Base-by-base conservation (phyloP, 805 yeast genomes). In the Saccharomyces jurei region DNA sequence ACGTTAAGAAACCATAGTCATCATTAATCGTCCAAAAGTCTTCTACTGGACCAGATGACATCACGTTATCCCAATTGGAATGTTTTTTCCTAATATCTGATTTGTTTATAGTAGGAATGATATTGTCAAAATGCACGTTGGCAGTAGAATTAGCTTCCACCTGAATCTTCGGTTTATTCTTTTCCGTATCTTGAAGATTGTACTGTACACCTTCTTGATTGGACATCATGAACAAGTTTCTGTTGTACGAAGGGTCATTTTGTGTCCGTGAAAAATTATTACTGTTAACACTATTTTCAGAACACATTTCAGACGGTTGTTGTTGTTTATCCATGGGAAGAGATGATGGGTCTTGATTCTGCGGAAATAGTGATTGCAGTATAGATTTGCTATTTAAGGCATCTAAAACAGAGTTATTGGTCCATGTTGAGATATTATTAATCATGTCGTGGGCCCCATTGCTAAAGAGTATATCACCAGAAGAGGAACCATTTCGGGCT, bases 401-500 rank as follows among this genome's bases (percentile, higher is more conserved):
- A 41, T 61, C 61, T 32, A 54, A 55, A 25, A 68, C 69, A 1
- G 68, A 62, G 44, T 68, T 66, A 28, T 60, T 66, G 2, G 84
- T 81, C 86, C 86, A 81, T 1, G 77, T 78, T 0, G 83, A 79
- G 41, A 81, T 81, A 60, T 81, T 80, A 61, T 74, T 80, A 60
- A 81, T 81, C 86, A 81, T 81, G 31, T 77, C 77, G 46, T 80
- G 81, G 1, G 84, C 78, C 27, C 83, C 75, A 13, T 65, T 66
- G 50, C 63, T 64, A 48, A 66, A 64, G 25, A 67, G 51, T 2
- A 66, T 57, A n/a, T 63, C 66, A 41, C 57, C 57, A 6, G 56
- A 54, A 30, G 51, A 48, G 11, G 48, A 31, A 4, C 22, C 30
- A 28, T 17, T 21, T 8, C 21, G 36, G 9, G 17, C 25, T 50